Evolutionary conservation across 2,329 filamentous ascomycete genomes (phyloP).

Genomic region (Corinectria fuckeliana): DNA sequence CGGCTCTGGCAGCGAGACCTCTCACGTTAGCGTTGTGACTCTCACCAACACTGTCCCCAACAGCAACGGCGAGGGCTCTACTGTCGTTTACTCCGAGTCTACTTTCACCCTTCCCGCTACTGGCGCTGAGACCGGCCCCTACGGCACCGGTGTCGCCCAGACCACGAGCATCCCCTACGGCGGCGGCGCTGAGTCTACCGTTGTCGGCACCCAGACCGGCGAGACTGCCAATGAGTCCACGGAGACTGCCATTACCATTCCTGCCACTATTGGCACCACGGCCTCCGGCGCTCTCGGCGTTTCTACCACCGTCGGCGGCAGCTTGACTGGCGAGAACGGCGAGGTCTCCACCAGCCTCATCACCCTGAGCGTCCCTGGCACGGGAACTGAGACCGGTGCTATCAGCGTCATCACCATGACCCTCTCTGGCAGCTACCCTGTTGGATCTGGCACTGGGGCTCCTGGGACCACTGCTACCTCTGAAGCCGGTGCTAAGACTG

Average conservation of each 20-base stretch:
- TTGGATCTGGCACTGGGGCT: conserved; percentile 12
- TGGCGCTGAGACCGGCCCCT: neutral
- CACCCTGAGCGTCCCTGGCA: conserved; percentile 14
- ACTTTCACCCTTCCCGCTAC: conserved; percentile 4
- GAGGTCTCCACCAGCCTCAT: conserved; percentile 12
- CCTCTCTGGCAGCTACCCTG: conserved; percentile 2
- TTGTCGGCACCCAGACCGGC: conserved; percentile 9
- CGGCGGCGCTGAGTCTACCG: neutral
- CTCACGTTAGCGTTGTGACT: conserved; percentile 9
- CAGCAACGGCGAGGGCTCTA: conserved; percentile 9
- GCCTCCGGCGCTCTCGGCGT: neutral
- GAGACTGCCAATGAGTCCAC: neutral
- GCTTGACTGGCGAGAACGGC: conserved; percentile 5
- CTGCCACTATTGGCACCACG: conserved; percentile 1
- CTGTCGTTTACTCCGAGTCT: conserved; percentile 11
- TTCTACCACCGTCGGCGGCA: neutral
- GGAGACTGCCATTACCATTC: conserved; percentile 10
- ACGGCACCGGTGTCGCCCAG: neutral
- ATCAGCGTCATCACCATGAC: conserved; percentile 17
- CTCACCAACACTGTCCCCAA: conserved; percentile 9
- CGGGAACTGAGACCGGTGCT: conserved; percentile 2
- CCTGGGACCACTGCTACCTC: neutral
- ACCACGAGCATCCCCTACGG: conserved; percentile 1
- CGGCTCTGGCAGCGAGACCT: conserved; percentile 3
- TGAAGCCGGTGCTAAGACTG: neutral